Conservation (phyloP, 805 yeast species). For the Candida tallmaniae region DNA sequence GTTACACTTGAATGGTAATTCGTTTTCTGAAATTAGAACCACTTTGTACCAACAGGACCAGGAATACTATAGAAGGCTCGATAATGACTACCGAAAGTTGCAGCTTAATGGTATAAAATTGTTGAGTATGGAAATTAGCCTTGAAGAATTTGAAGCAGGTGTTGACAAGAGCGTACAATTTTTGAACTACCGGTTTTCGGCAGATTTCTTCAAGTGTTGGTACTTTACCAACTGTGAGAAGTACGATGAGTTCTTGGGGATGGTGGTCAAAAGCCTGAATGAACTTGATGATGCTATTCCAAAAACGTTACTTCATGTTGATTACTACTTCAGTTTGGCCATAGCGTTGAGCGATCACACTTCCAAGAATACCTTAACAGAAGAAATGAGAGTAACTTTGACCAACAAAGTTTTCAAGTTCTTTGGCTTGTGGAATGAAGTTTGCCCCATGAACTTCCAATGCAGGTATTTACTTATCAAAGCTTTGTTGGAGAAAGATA, state of each 20-base stretch:
- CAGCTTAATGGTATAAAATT: conserved; percentile 7
- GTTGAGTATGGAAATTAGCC: conserved; percentile 9
- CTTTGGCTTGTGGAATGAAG: conserved; percentile 29
- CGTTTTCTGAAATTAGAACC: conserved; percentile 1
- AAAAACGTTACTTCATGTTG: conserved; percentile 17
- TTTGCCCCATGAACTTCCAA: conserved; percentile 34
- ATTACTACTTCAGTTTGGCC: conserved; percentile 13
- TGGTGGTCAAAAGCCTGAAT: conserved; percentile 12
- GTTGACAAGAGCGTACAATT: conserved; percentile 1
- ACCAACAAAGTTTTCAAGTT: conserved; percentile 17
- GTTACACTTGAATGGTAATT: conserved; percentile 13
- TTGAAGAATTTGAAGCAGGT: conserved; percentile 7
- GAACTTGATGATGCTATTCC: conserved; percentile 20
- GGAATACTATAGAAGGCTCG: conserved; percentile 4
- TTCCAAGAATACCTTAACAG: background rate
- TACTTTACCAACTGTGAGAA: conserved; percentile 13
- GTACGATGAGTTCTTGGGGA: conserved; percentile 15
- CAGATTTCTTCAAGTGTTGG: conserved; percentile 9
- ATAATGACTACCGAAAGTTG: conserved; percentile 1
- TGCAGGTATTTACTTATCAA: conserved; percentile 31
- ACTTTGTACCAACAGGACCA: conserved; percentile 4
- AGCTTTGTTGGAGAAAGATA: conserved; percentile 21
- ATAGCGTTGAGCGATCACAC: conserved; percentile 12
- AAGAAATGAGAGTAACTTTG: conserved; percentile 16
- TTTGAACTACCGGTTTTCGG: conserved; percentile 10